Base-by-base conservation (phyloP, 1,284 basidiomycete genomes). In the Tremellales sp. region DNA sequence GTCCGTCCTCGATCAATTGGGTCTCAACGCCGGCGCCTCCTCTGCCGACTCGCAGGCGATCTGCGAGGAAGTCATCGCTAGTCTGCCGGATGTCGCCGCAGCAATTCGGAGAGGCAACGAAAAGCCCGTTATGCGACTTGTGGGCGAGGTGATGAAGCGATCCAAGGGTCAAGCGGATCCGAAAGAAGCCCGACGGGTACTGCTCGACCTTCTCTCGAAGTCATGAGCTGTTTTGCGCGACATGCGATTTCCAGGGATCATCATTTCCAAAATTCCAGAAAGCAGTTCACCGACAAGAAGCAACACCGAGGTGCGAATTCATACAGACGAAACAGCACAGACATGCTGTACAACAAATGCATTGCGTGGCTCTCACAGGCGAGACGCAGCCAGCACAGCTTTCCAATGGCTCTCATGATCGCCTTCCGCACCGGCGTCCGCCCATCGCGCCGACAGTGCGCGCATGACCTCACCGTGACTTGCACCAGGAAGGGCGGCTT, bases 61-160 rank as follows among this genome's bases (percentile, higher is more conserved):
- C 48, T 90, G 89, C 64, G 58, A 70, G 43, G 74, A 80, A 6
- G 86, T 84, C 0, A 83, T 96, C 17, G 67, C 72, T 5, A 80
- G 78, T 6, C 75, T 90, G 42, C 87, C 89, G 0, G 75, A 79
- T 40, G 89, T 93, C 64, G 84, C 81, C 0, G 79, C 79, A 5
- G 84, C 83, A 19, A 81, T 89, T 19, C 79, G 80, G 15, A 76
- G 78, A 33, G 92, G 94, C 0, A 86, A 89, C 52, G 72, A 76
- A 25, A 90, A 87, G 55, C 91, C 93, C 1, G 66, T 97, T 36
- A 90, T 90, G 76, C 85, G 87, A 54, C 79, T 98, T 27, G 80
- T 97, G 6, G 94, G 94, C 0, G 80, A 82, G 66, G 87, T 94
- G 21, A 97, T 97, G 90, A 87, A 84, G 72, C 71, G 81, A 46